Percentiles rank a stretch among this genome's conserved stretches.
Conservation (phyloP, 495 filamentous ascomycete genomes). For the Aspergillus affinis region DNA sequence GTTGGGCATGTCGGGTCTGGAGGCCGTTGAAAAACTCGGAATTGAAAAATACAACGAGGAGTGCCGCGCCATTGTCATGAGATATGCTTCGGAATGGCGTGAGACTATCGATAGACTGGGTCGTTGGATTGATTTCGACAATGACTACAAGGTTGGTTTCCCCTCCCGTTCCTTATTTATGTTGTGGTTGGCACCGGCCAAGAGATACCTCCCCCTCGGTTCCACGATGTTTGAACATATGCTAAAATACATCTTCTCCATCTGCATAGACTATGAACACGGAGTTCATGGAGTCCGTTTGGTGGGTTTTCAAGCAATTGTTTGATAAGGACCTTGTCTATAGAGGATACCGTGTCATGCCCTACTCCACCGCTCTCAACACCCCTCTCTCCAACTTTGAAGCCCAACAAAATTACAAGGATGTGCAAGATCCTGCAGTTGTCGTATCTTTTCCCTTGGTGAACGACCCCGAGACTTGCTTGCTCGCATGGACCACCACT, state of each 20-base stretch:
- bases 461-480: slow-evolving; percentile 67
- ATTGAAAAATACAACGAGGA: slow-evolving; percentile 91
- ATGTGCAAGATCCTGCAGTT: slow-evolving; percentile 88
- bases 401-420: slow-evolving; percentile 91
- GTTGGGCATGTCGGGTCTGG: slow-evolving; percentile 81
- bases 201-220: background rate
- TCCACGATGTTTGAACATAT: background rate
- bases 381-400: slow-evolving; percentile 94
- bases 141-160: slow-evolving; percentile 80
- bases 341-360: slow-evolving; percentile 87
- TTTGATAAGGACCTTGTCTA: slow-evolving; percentile 89
- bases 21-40: slow-evolving; percentile 83
- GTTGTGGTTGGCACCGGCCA: background rate
- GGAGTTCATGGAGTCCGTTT: slow-evolving; percentile 92
- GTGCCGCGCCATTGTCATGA: slow-evolving; percentile 93
- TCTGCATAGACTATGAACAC: slow-evolving; percentile 78
- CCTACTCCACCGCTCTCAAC: slow-evolving; percentile 87
- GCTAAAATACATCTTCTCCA: background rate
- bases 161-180: background rate
- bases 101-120: slow-evolving; percentile 86
- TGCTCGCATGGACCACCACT: slow-evolving; percentile 93
- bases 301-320: slow-evolving; percentile 95
- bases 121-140: slow-evolving; percentile 98
- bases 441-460: slow-evolving; percentile 85
- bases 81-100: slow-evolving; percentile 86